These are phyloP conservation scores for Aspergillus campestris DNA, from an alignment of 495 filamentous ascomycete species.

Conservation along the genomic window DNA sequence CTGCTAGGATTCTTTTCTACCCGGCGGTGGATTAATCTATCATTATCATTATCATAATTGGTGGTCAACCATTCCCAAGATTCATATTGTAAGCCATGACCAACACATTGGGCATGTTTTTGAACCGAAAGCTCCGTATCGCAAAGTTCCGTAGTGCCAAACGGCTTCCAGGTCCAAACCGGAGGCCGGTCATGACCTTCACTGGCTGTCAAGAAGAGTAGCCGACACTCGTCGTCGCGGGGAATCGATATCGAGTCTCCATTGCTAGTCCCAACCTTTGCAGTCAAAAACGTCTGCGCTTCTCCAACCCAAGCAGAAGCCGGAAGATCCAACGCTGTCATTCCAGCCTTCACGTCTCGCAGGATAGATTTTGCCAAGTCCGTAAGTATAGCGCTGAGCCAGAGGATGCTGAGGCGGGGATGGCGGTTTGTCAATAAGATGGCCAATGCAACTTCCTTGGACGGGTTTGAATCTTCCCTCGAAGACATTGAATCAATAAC, in stretches of 20 bases:
- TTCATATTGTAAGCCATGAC: conserved; percentile 19
- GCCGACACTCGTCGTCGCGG: conserved; percentile 20
- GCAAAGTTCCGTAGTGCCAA: conserved; percentile 12
- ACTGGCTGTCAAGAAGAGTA: conserved; percentile 18
- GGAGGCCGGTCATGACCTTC: conserved; percentile 15
- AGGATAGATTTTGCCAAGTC: conserved; percentile 11
- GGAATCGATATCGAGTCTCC: conserved; percentile 12
- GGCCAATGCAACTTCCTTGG: conserved; percentile 1
- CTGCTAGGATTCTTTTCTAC: background rate
- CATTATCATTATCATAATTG: background rate
- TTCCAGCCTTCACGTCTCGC: conserved; percentile 11
- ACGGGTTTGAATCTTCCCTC: background rate
- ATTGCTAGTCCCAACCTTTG: background rate
- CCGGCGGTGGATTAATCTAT: conserved; percentile 8
- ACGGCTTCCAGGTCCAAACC: conserved; percentile 20
- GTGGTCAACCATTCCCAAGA: conserved; percentile 17
- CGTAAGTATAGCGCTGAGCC: conserved; percentile 20
- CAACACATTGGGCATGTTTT: conserved; percentile 16
- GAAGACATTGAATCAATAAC: conserved; percentile 9
- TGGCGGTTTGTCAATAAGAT: conserved; percentile 10
- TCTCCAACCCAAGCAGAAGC: conserved; percentile 17
- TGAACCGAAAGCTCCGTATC: conserved; percentile 18
- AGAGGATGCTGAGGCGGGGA: conserved; percentile 14
- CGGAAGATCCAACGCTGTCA: conserved; percentile 14
- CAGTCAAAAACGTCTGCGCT: conserved; percentile 17